Base-by-base conservation (phyloP, 192 early-diverging fungal genomes). In the Phlyctochytrium arcticum region DNA sequence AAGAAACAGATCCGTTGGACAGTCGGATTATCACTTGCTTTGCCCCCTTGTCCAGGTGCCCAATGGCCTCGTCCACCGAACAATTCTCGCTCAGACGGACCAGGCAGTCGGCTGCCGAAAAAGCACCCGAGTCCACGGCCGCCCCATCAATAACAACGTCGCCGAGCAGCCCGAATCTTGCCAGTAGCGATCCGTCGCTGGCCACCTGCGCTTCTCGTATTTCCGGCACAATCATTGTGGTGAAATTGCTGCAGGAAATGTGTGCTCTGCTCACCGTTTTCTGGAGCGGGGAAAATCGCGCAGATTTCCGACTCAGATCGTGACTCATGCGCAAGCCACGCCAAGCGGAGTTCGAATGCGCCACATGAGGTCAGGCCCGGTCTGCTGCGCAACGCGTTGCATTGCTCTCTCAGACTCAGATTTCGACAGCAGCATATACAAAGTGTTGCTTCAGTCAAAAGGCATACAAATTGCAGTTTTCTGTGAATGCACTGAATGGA, bases 31-130 rank as follows among this genome's bases (percentile, higher is more conserved):
- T 64, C 17, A 73, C 51, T 24, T 56, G 62, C 17, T 59, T 31
- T 26, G 67, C 71, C 29, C 71, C 67, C n/a, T 10, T 54, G 36
- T 73, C 42, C 6, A 73, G 50, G 26, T 64, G 30, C 10, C 54
- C 57, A 17, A 55, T 30, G 21, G 44, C 59, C 2, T 53, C 32
- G n/a, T 58, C n/a, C n/a, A n/a, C 55, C 37, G 36, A 26, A 46
- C 10, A 26, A 36, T 5, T 42, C 2, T n/a, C 9, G 2, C 27
- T 10, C 5, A 58, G 53, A 8, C 60, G 36, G 1, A 53, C 36
- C 36, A 36, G 39, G 59, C 42, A 1, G 53, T 19, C 0, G 30
- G 36, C 10, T 36, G 32, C 26, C 42, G n/a, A 36, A 69, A n/a
- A 32, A 0, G 36, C 19, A 31, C 44, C 23, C 1, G 32, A 30